phyloP scores from a whole-genome alignment of 2,329 filamentous ascomycete genomes.

The Passalora sequoiae region DNA sequence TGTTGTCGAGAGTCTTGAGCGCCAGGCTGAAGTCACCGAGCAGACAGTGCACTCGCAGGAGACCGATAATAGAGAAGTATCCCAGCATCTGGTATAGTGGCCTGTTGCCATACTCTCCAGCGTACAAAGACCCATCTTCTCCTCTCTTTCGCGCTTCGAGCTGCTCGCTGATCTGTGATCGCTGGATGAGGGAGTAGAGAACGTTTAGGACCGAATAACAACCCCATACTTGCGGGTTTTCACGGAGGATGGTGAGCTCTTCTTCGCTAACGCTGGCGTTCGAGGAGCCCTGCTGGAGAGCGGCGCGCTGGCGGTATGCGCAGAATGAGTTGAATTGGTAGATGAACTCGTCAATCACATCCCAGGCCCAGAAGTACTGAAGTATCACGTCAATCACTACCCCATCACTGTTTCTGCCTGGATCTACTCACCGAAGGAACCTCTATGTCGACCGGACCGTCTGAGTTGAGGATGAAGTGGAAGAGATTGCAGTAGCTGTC shows the following conservation, averaged over 20 bases:
- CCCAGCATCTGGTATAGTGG: conserved; percentile 97
- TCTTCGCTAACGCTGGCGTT: conserved; percentile 69
- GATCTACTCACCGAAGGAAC: conserved; percentile 77
- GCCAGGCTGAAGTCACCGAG: conserved; percentile 97
- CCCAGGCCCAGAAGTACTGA: conserved; percentile 99
- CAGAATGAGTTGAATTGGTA: conserved; percentile 99
- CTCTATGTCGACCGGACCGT: conserved; percentile 96
- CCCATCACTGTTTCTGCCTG: not conserved
- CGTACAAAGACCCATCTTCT: conserved; percentile 81
- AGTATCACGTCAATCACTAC: conserved; percentile 8
- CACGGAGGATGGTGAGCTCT: conserved; percentile 82
- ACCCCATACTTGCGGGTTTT: conserved; percentile 98
- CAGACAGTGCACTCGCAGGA: conserved; percentile 91
- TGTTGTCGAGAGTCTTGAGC: conserved; percentile 97
- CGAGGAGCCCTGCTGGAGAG: conserved; percentile 52
- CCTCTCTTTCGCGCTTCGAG: conserved; percentile 88
- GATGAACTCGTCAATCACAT: conserved; percentile 99
- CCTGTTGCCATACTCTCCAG: conserved; percentile 90
- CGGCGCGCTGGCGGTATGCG: conserved; percentile 88
- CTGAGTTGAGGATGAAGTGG: conserved; percentile 98
- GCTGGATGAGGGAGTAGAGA: conserved; percentile 96
- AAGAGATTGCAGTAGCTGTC: conserved; percentile 99
- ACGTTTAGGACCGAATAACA: conserved; percentile 99
- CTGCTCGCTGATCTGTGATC: conserved; percentile 97
- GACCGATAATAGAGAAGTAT: conserved; percentile 98